Evolutionary conservation across 441 rosid species (phyloP).

Genomic region (Jatropha multifida): DNA sequence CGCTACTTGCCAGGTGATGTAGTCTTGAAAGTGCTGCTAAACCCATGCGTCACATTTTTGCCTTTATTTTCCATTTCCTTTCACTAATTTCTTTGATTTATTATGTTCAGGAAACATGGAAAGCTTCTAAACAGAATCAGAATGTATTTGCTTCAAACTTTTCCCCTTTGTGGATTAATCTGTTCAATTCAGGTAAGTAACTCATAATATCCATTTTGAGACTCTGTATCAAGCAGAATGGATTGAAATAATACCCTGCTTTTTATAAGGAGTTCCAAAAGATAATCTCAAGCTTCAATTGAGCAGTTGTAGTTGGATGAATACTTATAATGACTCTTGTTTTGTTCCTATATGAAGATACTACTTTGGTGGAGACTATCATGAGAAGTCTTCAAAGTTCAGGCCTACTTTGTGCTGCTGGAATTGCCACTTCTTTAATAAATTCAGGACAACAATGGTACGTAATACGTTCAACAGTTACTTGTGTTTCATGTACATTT

Average conservation of each 20-base stretch:
- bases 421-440: constrained; percentile 70
- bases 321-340: constrained; percentile 5
- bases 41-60: not conserved
- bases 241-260: not conserved
- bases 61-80: not conserved
- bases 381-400: constrained; percentile 51
- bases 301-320: not conserved
- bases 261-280: not conserved
- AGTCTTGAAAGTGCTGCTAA: not conserved
- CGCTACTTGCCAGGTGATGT: constrained; percentile 34
- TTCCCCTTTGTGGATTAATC: constrained; percentile 69
- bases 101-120: constrained; percentile 53
- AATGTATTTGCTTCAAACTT: constrained; percentile 78
- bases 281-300: too few relatives aligned
- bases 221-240: not conserved
- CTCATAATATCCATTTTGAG: constrained; percentile 11
- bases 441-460: constrained; percentile 83
- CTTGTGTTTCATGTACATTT: not conserved
- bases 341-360: constrained; percentile 38
- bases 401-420: constrained; percentile 62
- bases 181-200: constrained; percentile 65
- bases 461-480: not conserved
- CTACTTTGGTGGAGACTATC: constrained; percentile 50
- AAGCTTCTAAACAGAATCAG: constrained; percentile 57
- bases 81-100: not conserved